Percentiles rank a stretch among this genome's conserved stretches.
phyloP scores from a whole-genome alignment of 2,329 filamentous ascomycete genomes.

The Pseudogymnoascus sp. region DNA sequence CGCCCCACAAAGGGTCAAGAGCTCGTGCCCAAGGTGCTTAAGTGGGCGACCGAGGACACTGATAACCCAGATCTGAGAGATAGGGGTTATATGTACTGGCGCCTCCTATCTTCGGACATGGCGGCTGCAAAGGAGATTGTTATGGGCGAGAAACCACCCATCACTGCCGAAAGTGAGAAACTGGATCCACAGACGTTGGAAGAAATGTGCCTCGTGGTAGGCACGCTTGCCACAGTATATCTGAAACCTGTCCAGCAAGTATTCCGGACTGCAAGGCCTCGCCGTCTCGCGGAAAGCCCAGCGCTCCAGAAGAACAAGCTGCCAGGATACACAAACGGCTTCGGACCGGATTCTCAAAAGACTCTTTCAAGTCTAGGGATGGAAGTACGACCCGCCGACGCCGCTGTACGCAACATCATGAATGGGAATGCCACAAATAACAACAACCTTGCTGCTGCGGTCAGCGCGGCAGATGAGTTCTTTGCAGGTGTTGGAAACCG shows the following conservation, averaged over 20 bases:
- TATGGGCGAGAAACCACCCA: constrained; percentile 95
- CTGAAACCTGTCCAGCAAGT: constrained; percentile 96
- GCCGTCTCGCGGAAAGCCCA: constrained; percentile 72
- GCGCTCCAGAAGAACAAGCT: constrained; percentile 70
- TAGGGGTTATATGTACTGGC: constrained; percentile 99
- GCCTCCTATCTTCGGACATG: constrained; percentile 85
- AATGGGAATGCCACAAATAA: constrained; percentile 21
- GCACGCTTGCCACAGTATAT: constrained; percentile 93
- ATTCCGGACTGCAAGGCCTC: constrained; percentile 78
- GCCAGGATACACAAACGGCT: constrained; percentile 39
- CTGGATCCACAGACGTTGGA: constrained; percentile 85
- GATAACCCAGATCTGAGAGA: constrained; percentile 96
- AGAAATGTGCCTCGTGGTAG: constrained; percentile 94
- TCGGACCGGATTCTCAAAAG: constrained; percentile 47
- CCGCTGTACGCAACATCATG: constrained; percentile 21
- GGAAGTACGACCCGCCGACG: constrained; percentile 28
- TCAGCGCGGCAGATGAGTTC: constrained; percentile 81
- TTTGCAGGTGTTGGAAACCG: constrained; percentile 70
- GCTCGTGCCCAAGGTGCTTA: constrained; percentile 86
- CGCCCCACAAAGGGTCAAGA: constrained; percentile 90
- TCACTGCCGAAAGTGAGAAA: constrained; percentile 92
- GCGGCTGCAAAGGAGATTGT: constrained; percentile 78
- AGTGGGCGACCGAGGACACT: constrained; percentile 99
- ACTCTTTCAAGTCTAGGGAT: constrained; percentile 50
- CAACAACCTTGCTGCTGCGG: constrained; percentile 57